Conservation (phyloP, 148 eudicot genomes). For the Heliamphora exappendiculata region DNA sequence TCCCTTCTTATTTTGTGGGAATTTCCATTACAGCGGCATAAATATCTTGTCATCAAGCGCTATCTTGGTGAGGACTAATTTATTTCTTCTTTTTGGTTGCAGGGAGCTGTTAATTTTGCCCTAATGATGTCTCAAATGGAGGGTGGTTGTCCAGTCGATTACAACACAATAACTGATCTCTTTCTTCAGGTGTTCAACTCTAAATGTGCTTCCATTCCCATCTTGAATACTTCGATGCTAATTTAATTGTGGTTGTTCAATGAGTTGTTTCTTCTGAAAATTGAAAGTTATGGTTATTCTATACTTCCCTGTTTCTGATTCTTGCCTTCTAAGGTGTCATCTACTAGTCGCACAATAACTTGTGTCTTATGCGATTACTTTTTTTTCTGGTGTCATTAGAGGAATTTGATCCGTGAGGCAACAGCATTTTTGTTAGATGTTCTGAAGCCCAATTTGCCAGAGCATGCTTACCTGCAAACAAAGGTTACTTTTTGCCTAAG, state of each 20-base stretch:
- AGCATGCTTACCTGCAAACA: constrained; percentile 77
- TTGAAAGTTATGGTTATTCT: not conserved
- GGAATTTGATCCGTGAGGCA: constrained; percentile 92
- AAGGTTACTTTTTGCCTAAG: constrained; percentile 36
- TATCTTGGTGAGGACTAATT: not conserved
- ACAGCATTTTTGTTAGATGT: constrained; percentile 88
- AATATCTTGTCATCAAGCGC: not conserved
- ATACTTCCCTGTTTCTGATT: not conserved
- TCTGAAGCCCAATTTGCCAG: constrained; percentile 83
- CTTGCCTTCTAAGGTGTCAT: not conserved
- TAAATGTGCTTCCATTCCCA: not conserved
- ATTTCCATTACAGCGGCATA: not conserved
- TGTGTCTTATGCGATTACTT: not conserved
- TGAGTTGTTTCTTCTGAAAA: not conserved
- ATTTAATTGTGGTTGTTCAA: not conserved
- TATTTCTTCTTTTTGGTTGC: constrained; percentile 18
- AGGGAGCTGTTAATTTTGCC: constrained; percentile 98
- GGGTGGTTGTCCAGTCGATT: constrained; percentile 89
- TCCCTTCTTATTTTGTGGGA: not conserved
- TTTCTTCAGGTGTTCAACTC: constrained; percentile 62
- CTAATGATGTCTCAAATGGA: constrained; percentile 98
- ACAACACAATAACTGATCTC: constrained; percentile 82
- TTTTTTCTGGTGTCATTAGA: constrained; percentile 32
- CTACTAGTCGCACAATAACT: not conserved
- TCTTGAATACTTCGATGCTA: not conserved